Conservation (phyloP, 2,329 filamentous ascomycete genomes). For the Kalaharituber pfeilii region DNA sequence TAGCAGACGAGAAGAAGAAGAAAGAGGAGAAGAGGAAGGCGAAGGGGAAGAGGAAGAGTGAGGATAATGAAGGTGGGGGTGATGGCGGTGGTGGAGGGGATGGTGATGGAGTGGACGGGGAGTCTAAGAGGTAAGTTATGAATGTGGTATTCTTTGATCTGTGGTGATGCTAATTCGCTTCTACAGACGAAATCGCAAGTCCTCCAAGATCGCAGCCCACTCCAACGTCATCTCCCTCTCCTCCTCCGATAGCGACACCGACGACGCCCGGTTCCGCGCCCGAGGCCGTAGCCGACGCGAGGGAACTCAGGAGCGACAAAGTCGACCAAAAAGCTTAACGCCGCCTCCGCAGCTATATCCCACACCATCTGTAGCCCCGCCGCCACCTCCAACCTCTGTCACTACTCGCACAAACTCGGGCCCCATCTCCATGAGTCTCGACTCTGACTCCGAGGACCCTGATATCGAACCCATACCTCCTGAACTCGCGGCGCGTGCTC, state of each 20-base stretch:
- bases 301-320: background rate
- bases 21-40: constrained; percentile 5
- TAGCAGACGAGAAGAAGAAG: constrained; percentile 4
- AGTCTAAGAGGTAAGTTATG: background rate
- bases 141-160: background rate
- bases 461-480: background rate
- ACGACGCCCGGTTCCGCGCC: background rate
- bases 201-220: background rate
- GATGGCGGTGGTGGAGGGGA: constrained; percentile 18
- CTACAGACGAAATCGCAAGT: background rate
- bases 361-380: background rate
- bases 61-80: background rate
- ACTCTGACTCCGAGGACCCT: constrained; percentile 1
- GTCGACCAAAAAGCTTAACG: background rate
- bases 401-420: background rate
- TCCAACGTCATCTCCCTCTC: background rate
- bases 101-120: background rate
- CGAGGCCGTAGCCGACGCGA: background rate
- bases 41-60: constrained; percentile 2
- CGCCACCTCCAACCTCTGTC: background rate
- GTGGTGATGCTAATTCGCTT: background rate
- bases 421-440: background rate
- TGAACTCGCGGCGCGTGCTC: background rate
- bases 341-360: background rate
- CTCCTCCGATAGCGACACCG: background rate